phyloP scores from a whole-genome alignment of 2,329 filamentous ascomycete genomes.

The Alternaria conjuncta region DNA sequence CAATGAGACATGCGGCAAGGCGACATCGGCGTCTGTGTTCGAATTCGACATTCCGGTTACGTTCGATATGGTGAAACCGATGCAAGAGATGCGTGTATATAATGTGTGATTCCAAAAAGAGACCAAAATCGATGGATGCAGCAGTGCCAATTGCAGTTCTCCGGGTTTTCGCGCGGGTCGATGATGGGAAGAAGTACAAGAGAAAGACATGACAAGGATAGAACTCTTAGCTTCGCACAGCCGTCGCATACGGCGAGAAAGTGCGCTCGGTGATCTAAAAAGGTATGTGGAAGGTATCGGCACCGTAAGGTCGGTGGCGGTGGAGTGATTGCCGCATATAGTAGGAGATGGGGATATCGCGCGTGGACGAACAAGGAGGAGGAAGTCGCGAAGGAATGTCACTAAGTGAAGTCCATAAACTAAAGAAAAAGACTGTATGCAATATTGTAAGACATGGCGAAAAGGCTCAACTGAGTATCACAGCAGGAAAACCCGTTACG shows the following conservation, averaged over 20 bases:
- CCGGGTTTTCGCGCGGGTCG: neutral
- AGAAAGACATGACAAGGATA: neutral
- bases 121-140: neutral
- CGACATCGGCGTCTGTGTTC: slow-evolving; percentile 6
- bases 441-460: neutral
- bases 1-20: slow-evolving; percentile 19
- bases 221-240: neutral
- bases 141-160: neutral
- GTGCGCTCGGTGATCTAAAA: neutral
- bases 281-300: neutral
- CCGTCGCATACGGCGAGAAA: neutral
- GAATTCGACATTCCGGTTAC: slow-evolving; percentile 1
- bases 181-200: neutral
- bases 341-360: neutral
- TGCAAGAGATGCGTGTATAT: slow-evolving; percentile 4
- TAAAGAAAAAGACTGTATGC: neutral
- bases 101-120: slow-evolving; percentile 10
- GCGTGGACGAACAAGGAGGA: neutral
- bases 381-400: neutral
- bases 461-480: neutral
- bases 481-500: neutral
- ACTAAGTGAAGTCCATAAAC: neutral
- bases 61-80: neutral
- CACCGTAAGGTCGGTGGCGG: neutral
- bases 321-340: neutral